phyloP scores from a whole-genome alignment of 768 basidiomycete genomes.

The Podaxis mareebaensis region DNA sequence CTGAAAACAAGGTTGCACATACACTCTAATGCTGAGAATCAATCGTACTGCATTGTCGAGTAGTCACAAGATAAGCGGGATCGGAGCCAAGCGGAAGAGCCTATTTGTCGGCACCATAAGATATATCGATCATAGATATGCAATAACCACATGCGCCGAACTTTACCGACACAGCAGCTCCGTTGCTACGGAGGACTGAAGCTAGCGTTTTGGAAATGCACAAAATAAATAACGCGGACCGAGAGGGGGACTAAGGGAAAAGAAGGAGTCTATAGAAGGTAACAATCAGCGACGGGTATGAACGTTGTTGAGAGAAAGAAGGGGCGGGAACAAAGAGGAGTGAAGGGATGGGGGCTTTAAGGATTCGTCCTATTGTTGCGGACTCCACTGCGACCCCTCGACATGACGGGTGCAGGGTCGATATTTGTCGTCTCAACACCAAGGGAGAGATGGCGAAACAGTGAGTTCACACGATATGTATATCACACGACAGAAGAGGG shows the following conservation, averaged over 20 bases:
- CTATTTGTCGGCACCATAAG: slow-evolving; percentile 31
- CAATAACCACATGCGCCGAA: slow-evolving; percentile 73
- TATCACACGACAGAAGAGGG: slow-evolving; percentile 1
- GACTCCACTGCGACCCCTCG: neutral
- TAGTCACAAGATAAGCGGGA: slow-evolving; percentile 17
- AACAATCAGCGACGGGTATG: slow-evolving; percentile 27
- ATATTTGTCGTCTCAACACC: neutral
- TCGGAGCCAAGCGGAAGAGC: slow-evolving; percentile 17
- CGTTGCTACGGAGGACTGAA: slow-evolving; percentile 30
- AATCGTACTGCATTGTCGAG: neutral
- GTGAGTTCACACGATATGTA: slow-evolving; percentile 1
- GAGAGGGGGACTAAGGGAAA: slow-evolving; percentile 40
- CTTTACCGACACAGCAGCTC: slow-evolving; percentile 37
- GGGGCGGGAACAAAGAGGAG: slow-evolving; percentile 5
- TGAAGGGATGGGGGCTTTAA: neutral
- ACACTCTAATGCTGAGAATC: neutral
- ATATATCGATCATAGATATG: slow-evolving; percentile 43
- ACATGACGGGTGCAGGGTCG: neutral
- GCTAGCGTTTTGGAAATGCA: slow-evolving; percentile 40
- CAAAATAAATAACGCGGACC: slow-evolving; percentile 56
- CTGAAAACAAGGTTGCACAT: too few relatives aligned
- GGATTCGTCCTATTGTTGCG: neutral
- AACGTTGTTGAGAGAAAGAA: slow-evolving; percentile 25
- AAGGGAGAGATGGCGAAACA: neutral
- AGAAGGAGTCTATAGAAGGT: slow-evolving; percentile 23